These are phyloP conservation scores for Saccharomyces hybrid DNA, from an alignment of 1,139 yeast genomes.

Conservation along the genomic window DNA sequence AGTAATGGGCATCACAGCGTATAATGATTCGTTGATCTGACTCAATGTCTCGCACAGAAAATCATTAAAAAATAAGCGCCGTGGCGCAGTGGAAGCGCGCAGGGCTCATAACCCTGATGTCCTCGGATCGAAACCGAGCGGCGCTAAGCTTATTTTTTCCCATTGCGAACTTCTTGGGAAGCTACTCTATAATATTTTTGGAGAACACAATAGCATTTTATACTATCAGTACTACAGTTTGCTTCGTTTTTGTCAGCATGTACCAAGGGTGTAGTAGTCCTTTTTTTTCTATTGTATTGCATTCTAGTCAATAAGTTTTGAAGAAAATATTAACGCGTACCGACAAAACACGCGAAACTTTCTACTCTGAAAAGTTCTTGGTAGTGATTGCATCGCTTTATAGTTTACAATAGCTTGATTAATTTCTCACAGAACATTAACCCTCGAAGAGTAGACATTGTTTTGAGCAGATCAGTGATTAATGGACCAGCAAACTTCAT, in stretches of 20 bases:
- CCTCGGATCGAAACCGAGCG: constrained; percentile 99
- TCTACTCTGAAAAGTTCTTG: background rate
- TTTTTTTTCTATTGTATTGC: background rate
- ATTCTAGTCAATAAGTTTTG: background rate
- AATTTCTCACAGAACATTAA: background rate
- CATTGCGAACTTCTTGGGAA: too few relatives aligned
- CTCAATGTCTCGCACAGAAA: too few relatives aligned
- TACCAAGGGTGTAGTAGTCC: background rate
- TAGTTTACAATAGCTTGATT: background rate
- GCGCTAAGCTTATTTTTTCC: constrained; percentile 51
- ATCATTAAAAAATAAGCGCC: constrained; percentile 40
- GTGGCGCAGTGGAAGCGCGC: constrained; percentile 99
- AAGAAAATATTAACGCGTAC: background rate
- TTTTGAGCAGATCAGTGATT: background rate
- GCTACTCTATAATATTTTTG: too few relatives aligned
- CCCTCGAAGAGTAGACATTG: background rate
- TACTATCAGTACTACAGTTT: too few relatives aligned
- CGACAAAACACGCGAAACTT: background rate
- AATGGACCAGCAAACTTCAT: constrained; percentile 1
- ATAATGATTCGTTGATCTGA: too few relatives aligned
- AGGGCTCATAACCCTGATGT: constrained; percentile 99
- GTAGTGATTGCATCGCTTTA: background rate
- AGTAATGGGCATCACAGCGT: too few relatives aligned
- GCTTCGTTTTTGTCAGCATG: background rate
- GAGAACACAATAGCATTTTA: too few relatives aligned